A percentile compares a stretch with the other conserved stretches of the same genome.
Evolutionary conservation across 2,329 filamentous ascomycete genomes (phyloP).

Genomic region (Botrytis sinoallii): DNA sequence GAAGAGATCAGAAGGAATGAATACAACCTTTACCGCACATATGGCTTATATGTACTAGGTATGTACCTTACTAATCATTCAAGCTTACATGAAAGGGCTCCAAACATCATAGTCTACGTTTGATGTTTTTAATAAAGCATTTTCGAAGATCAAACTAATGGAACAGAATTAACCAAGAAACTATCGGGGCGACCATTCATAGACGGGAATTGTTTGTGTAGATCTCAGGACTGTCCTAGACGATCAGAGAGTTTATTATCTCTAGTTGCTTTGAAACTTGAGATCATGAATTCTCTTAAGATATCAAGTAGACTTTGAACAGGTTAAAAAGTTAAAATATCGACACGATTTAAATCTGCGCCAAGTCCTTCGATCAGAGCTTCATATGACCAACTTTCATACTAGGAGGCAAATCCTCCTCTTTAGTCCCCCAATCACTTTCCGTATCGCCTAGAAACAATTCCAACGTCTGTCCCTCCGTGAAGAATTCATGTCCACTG

Average conservation of each 20-base stretch:
- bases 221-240: background rate
- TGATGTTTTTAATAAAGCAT: too few relatives aligned
- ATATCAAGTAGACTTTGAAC: background rate
- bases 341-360: background rate
- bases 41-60: too few relatives aligned
- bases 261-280: too few relatives aligned
- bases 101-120: too few relatives aligned
- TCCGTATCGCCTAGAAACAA: slow-evolving; percentile 57
- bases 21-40: too few relatives aligned
- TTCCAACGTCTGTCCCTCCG: slow-evolving; percentile 60
- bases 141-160: too few relatives aligned
- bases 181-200: background rate
- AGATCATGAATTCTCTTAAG: background rate
- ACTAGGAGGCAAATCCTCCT: slow-evolving; percentile 61
- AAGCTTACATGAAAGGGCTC: too few relatives aligned
- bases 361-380: background rate
- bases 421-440: slow-evolving; percentile 60
- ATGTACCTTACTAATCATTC: too few relatives aligned
- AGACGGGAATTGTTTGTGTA: rapidly evolving
- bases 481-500: slow-evolving; percentile 61
- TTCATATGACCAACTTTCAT: slow-evolving; percentile 18
- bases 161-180: too few relatives aligned
- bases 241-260: background rate
- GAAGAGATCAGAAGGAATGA: too few relatives aligned
- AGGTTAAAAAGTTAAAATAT: background rate